Evolutionary conservation across 148 eudicot genomes (phyloP).

Genomic region (Cornus florida): DNA sequence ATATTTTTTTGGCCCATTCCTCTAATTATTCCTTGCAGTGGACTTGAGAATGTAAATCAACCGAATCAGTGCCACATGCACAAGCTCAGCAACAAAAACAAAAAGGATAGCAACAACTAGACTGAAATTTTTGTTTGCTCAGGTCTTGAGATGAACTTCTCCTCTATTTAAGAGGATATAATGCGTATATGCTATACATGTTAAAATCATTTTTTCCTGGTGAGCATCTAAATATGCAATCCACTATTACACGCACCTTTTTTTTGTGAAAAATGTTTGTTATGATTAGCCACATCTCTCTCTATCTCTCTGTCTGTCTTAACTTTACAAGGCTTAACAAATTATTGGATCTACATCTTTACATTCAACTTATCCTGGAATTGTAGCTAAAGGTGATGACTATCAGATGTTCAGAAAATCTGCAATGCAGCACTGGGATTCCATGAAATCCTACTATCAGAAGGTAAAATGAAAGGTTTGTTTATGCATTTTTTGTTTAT

Average conservation of each 20-base stretch:
- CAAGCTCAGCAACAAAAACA: not conserved
- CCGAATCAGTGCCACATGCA: not conserved
- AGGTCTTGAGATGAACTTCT: too few species aligned
- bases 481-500: not conserved
- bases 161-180: not conserved
- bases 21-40: not conserved
- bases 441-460: conserved; percentile 67
- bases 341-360: not conserved
- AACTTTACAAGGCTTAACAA: not conserved
- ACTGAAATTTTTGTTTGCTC: too few species aligned
- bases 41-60: not conserved
- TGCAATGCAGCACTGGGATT: conserved; percentile 73
- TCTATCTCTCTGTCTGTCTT: not conserved
- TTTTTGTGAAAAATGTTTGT: not conserved
- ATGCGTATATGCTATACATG: not conserved
- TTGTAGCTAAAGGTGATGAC: conserved; percentile 73
- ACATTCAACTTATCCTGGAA: conserved; percentile 5
- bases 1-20: not conserved
- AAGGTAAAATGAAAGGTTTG: conserved; percentile 44
- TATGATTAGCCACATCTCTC: not conserved
- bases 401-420: conserved; percentile 59
- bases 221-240: not conserved
- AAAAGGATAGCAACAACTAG: too few species aligned
- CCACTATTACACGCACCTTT: not conserved
- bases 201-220: not conserved